These are phyloP conservation scores for Blastomyces gilchristii DNA, from an alignment of 2,329 filamentous ascomycete genomes.

Conservation along the genomic window DNA sequence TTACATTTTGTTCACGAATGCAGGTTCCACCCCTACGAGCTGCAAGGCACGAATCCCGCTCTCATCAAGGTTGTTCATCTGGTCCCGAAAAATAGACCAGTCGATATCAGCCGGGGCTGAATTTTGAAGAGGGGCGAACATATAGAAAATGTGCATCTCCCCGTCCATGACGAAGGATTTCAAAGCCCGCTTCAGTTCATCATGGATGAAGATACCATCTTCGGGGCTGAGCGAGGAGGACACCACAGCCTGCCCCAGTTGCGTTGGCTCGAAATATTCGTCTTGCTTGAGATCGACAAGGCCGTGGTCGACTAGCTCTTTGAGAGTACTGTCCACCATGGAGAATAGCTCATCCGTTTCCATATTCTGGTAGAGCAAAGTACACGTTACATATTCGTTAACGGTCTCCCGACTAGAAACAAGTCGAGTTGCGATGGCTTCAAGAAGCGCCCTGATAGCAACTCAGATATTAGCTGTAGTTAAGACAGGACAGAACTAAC, in stretches of 20 bases:
- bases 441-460: slow-evolving; percentile 53
- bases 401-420: slow-evolving; percentile 56
- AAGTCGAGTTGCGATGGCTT: slow-evolving; percentile 58
- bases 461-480: neutral
- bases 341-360: slow-evolving; percentile 41
- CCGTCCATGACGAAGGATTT: slow-evolving; percentile 69
- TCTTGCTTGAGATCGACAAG: slow-evolving; percentile 45
- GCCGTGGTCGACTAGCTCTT: slow-evolving; percentile 45
- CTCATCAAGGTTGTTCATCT: slow-evolving; percentile 60
- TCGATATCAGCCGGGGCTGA: slow-evolving; percentile 45
- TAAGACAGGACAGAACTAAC: neutral
- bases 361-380: slow-evolving; percentile 52
- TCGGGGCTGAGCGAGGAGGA: slow-evolving; percentile 63
- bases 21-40: slow-evolving; percentile 59
- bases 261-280: slow-evolving; percentile 50
- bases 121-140: slow-evolving; percentile 60
- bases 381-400: slow-evolving; percentile 57
- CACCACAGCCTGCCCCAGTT: slow-evolving; percentile 60
- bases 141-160: slow-evolving; percentile 70
- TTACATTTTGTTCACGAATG: slow-evolving; percentile 56
- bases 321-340: slow-evolving; percentile 50
- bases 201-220: slow-evolving; percentile 62
- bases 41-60: slow-evolving; percentile 58
- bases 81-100: slow-evolving; percentile 62
- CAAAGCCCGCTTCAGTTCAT: slow-evolving; percentile 57